phyloP scores from a whole-genome alignment of 2,329 filamentous ascomycete species.

The Trichocomaceae sp. region DNA sequence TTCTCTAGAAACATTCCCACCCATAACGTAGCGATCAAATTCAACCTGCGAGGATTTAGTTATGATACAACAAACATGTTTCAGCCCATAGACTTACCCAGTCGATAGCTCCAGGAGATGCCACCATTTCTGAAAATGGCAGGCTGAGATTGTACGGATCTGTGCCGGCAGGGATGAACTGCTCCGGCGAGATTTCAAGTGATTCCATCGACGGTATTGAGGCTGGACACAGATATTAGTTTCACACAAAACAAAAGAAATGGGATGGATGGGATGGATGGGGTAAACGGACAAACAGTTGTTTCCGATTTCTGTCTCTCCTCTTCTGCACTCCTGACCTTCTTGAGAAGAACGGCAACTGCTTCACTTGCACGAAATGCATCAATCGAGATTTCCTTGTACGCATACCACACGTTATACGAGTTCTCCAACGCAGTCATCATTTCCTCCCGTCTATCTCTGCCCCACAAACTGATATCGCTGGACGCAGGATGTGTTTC shows the following conservation, averaged over 20 bases:
- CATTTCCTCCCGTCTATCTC: slow-evolving; percentile 58
- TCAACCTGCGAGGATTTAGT: slow-evolving; percentile 7
- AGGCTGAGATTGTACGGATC: slow-evolving; percentile 10
- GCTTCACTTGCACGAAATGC: slow-evolving; percentile 74
- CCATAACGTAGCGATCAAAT: slow-evolving; percentile 13
- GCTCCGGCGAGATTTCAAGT: slow-evolving; percentile 8
- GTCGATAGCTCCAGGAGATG: slow-evolving; percentile 12
- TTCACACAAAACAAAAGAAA: not conserved
- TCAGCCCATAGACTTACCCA: slow-evolving; percentile 1
- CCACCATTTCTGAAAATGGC: slow-evolving; percentile 14
- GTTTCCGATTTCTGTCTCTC: slow-evolving; percentile 2
- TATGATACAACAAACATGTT: not conserved
- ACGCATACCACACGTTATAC: slow-evolving; percentile 67
- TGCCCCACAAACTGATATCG: slow-evolving; percentile 33
- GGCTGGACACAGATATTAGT: not conserved
- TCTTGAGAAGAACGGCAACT: slow-evolving; percentile 71
- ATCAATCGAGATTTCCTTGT: slow-evolving; percentile 70
- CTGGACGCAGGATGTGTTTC: slow-evolving; percentile 16
- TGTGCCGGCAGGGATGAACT: not conserved
- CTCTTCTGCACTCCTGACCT: slow-evolving; percentile 28
- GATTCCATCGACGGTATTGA: slow-evolving; percentile 12
- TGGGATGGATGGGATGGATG: not conserved
- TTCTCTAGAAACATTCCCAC: slow-evolving; percentile 1
- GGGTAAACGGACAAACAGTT: slow-evolving; percentile 2
- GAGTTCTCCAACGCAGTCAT: slow-evolving; percentile 63